Percentiles rank a stretch among this genome's conserved stretches.
These are phyloP conservation scores for Paraphoma chrysanthemicola DNA, from an alignment of 2,329 filamentous ascomycete genomes.

Conservation along the genomic window DNA sequence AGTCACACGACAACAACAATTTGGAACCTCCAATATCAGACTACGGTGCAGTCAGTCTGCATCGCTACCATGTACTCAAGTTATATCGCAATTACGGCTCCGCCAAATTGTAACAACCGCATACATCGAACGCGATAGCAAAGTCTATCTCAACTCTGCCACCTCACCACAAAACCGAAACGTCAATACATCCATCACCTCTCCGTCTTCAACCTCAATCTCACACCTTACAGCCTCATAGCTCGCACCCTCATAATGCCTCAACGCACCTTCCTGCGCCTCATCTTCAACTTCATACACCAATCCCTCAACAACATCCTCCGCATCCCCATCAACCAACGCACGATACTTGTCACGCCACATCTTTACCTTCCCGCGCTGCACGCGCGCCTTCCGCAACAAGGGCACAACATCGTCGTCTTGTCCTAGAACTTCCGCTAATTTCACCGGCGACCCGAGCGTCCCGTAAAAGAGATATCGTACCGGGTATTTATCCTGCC, in stretches of 20 bases:
- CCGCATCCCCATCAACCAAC: slow-evolving; percentile 6
- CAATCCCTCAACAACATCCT: background rate
- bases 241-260: slow-evolving; percentile 3
- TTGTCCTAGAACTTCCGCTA: background rate
- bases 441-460: background rate
- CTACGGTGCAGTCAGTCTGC: too few relatives aligned
- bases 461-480: too few relatives aligned
- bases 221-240: slow-evolving; percentile 12
- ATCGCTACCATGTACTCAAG: too few relatives aligned
- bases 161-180: slow-evolving; percentile 11
- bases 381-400: background rate
- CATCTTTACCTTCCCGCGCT: slow-evolving; percentile 2
- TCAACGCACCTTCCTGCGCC: slow-evolving; percentile 5
- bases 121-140: background rate
- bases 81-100: too few relatives aligned
- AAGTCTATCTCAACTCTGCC: background rate
- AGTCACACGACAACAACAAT: too few relatives aligned
- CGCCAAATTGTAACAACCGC: too few relatives aligned
- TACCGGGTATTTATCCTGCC: too few relatives aligned
- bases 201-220: background rate
- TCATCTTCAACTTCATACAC: slow-evolving; percentile 6
- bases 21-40: too few relatives aligned
- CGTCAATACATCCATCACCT: slow-evolving; percentile 4
- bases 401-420: background rate
- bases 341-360: slow-evolving; percentile 7